A percentile compares a stretch with the other conserved stretches of the same genome.
phyloP scores from a whole-genome alignment of 176 grass and related monocot species.

The Urochloa ruziziensis region DNA sequence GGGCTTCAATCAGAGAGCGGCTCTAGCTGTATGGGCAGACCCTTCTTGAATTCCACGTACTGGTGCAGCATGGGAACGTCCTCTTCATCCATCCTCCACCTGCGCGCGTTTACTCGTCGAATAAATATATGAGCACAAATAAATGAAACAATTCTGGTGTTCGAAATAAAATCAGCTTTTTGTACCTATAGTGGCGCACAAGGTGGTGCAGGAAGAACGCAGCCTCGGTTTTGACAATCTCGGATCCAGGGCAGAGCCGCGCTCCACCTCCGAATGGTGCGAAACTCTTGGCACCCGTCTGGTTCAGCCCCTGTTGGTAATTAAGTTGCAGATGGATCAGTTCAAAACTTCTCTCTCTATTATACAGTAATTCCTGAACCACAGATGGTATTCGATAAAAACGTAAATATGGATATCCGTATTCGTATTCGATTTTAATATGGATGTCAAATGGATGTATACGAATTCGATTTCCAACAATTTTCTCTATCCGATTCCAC shows the following conservation, averaged over 20 bases:
- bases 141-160: neutral
- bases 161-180: too few species aligned
- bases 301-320: constrained; percentile 12
- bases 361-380: too few species aligned
- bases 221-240: constrained; percentile 50
- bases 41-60: constrained; percentile 45
- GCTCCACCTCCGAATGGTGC: constrained; percentile 54
- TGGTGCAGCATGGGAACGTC: constrained; percentile 48
- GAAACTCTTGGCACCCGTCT: constrained; percentile 38
- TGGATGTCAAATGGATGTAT: too few species aligned
- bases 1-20: neutral
- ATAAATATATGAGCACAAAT: neutral
- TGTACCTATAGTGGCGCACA: constrained; percentile 46
- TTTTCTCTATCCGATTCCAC: too few species aligned
- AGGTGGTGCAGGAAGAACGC: constrained; percentile 66
- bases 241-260: constrained; percentile 57
- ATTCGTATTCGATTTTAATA: too few species aligned
- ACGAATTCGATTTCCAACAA: too few species aligned
- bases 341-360: too few species aligned
- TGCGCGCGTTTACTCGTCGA: neutral
- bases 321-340: neutral
- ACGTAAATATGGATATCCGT: too few species aligned
- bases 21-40: constrained; percentile 35
- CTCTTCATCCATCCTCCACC: constrained; percentile 38
- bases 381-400: too few species aligned